Conservation (phyloP, 208 protist genomes). For the Polymyxa betae region DNA sequence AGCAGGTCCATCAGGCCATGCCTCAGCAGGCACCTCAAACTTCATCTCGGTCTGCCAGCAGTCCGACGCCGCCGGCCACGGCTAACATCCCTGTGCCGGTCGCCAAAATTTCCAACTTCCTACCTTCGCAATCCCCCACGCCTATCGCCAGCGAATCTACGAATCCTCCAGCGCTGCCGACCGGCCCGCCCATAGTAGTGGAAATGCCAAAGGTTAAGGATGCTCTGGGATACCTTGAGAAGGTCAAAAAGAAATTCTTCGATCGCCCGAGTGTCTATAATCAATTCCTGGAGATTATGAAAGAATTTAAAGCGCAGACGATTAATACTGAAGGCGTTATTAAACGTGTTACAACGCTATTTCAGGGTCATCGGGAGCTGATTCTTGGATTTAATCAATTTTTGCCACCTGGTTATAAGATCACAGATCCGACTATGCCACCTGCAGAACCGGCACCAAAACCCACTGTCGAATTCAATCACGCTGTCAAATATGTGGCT, state of each 20-base stretch:
- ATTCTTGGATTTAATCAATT: constrained; percentile 62
- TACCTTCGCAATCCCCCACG: not conserved
- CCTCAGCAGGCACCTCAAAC: not conserved
- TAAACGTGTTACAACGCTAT: constrained; percentile 54
- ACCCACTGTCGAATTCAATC: constrained; percentile 57
- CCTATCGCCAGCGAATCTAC: not conserved
- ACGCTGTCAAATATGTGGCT: constrained; percentile 57
- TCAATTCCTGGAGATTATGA: constrained; percentile 64
- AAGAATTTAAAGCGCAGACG: constrained; percentile 61
- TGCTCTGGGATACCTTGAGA: constrained; percentile 56
- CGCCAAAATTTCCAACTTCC: too few relatives aligned
- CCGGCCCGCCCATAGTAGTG: not conserved
- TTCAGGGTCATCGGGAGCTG: constrained; percentile 56
- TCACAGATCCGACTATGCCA: constrained; percentile 21
- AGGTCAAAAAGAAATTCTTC: constrained; percentile 57
- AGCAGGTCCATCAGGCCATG: not conserved
- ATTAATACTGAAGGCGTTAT: constrained; percentile 61
- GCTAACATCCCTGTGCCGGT: not conserved
- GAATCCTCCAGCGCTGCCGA: not conserved
- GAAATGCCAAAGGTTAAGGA: constrained; percentile 59
- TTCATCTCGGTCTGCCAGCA: too few relatives aligned
- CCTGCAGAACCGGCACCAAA: constrained; percentile 45
- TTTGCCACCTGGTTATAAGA: constrained; percentile 56
- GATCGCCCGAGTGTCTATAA: constrained; percentile 58
- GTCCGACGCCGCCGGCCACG: not conserved